These are phyloP conservation scores for Ogataea philodendri DNA, from an alignment of 805 yeast genomes.

Conservation along the genomic window DNA sequence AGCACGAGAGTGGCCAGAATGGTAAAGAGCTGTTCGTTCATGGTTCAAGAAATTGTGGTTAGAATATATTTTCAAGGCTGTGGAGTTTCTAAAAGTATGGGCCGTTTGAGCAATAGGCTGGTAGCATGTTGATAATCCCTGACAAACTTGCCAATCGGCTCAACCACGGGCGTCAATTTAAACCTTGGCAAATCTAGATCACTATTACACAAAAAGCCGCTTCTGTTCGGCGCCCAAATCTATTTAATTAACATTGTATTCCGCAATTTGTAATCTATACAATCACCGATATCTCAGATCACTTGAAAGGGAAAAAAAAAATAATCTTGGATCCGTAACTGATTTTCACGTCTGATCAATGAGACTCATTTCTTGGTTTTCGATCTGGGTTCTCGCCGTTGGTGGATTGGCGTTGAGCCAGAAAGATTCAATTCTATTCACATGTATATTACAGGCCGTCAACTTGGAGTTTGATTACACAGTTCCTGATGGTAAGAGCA, in stretches of 20 bases:
- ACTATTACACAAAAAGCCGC: no score
- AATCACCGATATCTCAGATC: slow-evolving; percentile 13
- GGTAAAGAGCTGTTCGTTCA: slow-evolving; percentile 28
- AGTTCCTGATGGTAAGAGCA: slow-evolving; percentile 9
- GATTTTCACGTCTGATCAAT: slow-evolving; percentile 1
- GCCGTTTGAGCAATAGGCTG: not conserved
- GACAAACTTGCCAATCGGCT: no score
- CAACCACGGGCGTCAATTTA: no score
- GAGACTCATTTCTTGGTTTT: slow-evolving; percentile 1
- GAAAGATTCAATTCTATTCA: slow-evolving; percentile 22
- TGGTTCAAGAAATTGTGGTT: slow-evolving; percentile 5
- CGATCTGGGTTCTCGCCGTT: slow-evolving; percentile 4
- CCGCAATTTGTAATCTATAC: no score
- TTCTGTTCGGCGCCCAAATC: no score
- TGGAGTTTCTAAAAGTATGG: slow-evolving; percentile 1
- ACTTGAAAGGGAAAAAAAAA: no score
- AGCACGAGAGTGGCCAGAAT: slow-evolving; percentile 14
- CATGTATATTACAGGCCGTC: slow-evolving; percentile 22
- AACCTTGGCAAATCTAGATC: no score
- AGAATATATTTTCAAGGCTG: no score
- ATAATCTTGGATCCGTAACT: no score
- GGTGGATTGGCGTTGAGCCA: slow-evolving; percentile 3
- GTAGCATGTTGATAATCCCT: no score
- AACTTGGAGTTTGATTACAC: slow-evolving; percentile 21
- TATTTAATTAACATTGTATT: no score